These are phyloP conservation scores for Dendrobium chrysotoxum DNA, from an alignment of 106 monocot genomes.

Conservation along the genomic window DNA sequence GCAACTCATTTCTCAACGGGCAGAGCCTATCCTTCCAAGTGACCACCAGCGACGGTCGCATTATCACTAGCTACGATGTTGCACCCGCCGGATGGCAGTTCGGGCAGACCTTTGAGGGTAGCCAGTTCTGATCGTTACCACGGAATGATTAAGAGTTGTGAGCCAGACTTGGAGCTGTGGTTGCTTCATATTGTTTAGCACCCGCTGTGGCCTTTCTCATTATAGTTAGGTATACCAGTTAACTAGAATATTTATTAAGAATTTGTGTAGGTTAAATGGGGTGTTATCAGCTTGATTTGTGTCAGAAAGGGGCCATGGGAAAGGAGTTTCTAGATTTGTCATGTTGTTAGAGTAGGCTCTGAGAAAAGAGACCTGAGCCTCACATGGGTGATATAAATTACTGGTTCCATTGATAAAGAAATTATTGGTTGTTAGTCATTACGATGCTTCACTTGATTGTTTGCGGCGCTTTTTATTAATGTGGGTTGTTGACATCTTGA, in stretches of 20 bases:
- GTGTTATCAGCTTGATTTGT: too few relatives aligned
- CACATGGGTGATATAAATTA: slow-evolving; percentile 1
- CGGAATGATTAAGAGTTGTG: background rate
- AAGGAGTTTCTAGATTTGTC: too few relatives aligned
- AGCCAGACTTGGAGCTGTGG: slow-evolving; percentile 6
- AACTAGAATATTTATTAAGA: slow-evolving; percentile 2
- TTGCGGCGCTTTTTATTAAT: too few relatives aligned
- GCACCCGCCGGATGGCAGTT: slow-evolving; percentile 58
- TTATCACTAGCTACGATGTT: slow-evolving; percentile 45
- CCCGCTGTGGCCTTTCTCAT: slow-evolving; percentile 7
- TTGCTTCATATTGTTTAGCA: slow-evolving; percentile 4
- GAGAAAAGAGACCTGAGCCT: background rate
- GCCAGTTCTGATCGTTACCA: slow-evolving; percentile 15
- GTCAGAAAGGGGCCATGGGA: too few relatives aligned
- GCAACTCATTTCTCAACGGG: slow-evolving; percentile 60
- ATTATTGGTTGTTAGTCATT: background rate
- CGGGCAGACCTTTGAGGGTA: slow-evolving; percentile 55
- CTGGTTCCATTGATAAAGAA: background rate
- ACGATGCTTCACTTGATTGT: background rate
- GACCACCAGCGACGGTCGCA: slow-evolving; percentile 69
- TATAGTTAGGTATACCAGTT: background rate
- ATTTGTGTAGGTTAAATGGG: background rate
- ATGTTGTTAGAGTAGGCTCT: too few relatives aligned
- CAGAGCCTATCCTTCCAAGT: slow-evolving; percentile 73
- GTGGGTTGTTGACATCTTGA: too few relatives aligned